phyloP scores from a whole-genome alignment of 306 rosid species.

The Benincasa hispida region DNA sequence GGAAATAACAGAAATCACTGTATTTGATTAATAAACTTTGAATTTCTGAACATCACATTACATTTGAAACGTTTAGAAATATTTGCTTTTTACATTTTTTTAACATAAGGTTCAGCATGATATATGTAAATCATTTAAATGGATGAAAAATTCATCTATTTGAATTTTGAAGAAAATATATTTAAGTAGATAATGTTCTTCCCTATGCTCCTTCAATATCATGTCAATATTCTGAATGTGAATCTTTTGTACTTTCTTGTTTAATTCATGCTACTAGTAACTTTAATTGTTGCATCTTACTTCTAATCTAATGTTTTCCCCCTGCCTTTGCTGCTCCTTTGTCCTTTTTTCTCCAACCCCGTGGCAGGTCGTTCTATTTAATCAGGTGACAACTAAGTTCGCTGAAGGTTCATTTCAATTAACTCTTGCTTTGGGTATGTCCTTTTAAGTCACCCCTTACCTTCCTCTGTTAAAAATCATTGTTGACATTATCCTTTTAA shows the following conservation, averaged over 20 bases:
- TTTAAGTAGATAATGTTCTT: background rate
- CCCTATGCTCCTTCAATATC: background rate
- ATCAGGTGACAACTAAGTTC: conserved; percentile 74
- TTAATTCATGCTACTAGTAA: background rate
- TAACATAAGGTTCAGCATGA: background rate
- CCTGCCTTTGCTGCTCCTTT: background rate
- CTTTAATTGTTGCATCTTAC: background rate
- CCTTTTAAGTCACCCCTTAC: background rate
- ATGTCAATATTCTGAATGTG: background rate
- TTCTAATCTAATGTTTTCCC: background rate
- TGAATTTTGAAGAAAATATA: background rate
- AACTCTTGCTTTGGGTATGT: conserved; percentile 76
- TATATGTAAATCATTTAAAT: background rate
- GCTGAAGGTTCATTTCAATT: conserved; percentile 79
- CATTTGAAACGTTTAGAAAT: background rate
- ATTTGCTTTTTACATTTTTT: background rate
- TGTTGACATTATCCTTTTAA: background rate
- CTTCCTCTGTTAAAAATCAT: background rate
- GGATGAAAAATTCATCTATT: background rate
- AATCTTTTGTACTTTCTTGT: background rate
- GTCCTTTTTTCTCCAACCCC: background rate
- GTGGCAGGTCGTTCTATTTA: conserved; percentile 75
- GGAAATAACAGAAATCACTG: background rate
- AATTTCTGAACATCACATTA: background rate
- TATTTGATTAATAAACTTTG: background rate